Base-by-base conservation (phyloP, 441 rosid genomes). In the Pelargonium australe region DNA sequence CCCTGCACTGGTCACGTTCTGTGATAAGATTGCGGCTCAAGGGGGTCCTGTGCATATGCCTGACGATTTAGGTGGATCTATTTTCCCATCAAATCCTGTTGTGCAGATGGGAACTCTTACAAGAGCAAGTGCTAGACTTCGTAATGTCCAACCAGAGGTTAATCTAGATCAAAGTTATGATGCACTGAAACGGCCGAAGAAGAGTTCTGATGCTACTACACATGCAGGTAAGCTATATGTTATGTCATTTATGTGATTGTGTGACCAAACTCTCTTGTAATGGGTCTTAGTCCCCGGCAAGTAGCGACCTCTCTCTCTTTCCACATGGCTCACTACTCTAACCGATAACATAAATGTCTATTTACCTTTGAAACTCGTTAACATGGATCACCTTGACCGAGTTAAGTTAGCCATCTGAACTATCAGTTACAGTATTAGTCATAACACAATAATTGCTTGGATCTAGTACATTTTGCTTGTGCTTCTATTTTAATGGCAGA, bases 61-160 rank as follows among this genome's bases (percentile, higher is more conserved):
- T 45, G 97, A 89, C 77, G 96, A 86, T 74, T 72, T 89, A 63
- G 88, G 85, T 69, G 92, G 80, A 55, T 84, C 89, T 66, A 80
- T 82, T 63, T 84, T 87, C 71, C 85, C 94, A 20, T 76, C 84
- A 55, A 86, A 80, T 70, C 98, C 96, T 3, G 96, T 91, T 45
- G 85, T 88, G 74, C 96, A 92, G 80, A 83, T 85, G 72, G 96
- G 89, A 75, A 87, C 90, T 23, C 82, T 78, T 64, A 90, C 97
- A 63, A 87, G 99, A 77, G 77, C 89, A 63, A 95, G 98, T 85
- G 99, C 98, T 9, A 89, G 99, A 5, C 89, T 92, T 62, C 91
- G 96, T n/a, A 88, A 95, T 81, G 91, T 89, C 73, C 94, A 87
- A 75, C 97, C 97, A 57, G 94, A 87, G 70, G 83, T 87, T 81